phyloP scores from a whole-genome alignment of 257 asterid genomes.

The Solanum chaucha region DNA sequence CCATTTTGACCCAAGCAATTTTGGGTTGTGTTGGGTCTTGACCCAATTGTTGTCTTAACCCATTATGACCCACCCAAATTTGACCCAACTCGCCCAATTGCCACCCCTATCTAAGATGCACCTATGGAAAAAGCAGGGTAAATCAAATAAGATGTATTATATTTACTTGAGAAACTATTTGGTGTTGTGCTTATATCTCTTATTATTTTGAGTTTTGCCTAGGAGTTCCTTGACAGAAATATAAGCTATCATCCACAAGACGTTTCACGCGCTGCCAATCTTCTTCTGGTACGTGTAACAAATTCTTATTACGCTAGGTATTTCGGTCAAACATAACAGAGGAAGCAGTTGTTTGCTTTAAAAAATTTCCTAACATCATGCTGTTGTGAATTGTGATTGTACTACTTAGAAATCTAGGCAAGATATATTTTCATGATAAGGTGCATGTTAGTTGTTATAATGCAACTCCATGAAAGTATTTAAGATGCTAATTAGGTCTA shows the following conservation, averaged over 20 bases:
- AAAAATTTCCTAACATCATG: not conserved
- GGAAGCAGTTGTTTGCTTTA: not conserved
- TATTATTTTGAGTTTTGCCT: not conserved
- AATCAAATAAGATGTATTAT: not conserved
- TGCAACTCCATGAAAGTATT: not conserved
- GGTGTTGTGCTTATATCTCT: not conserved
- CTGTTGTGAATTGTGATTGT: not conserved
- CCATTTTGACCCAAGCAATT: not conserved
- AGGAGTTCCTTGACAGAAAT: conserved; percentile 50
- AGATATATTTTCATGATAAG: not conserved
- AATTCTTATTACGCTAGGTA: not conserved
- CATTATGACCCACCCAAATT: not conserved
- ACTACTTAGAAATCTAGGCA: not conserved
- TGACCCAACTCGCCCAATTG: not conserved
- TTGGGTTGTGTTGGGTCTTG: not conserved
- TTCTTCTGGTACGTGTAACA: conserved; percentile 65
- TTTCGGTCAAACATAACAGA: not conserved
- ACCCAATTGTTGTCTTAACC: not conserved
- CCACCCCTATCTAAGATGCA: not conserved
- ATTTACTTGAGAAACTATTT: not conserved
- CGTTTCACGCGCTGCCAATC: conserved; percentile 75
- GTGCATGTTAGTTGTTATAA: not conserved
- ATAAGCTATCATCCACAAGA: conserved; percentile 88
- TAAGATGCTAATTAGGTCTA: not conserved
- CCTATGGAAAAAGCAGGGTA: not conserved